Evolutionary conservation across 768 basidiomycete genomes (phyloP).

Genomic region (Suillus americanus): DNA sequence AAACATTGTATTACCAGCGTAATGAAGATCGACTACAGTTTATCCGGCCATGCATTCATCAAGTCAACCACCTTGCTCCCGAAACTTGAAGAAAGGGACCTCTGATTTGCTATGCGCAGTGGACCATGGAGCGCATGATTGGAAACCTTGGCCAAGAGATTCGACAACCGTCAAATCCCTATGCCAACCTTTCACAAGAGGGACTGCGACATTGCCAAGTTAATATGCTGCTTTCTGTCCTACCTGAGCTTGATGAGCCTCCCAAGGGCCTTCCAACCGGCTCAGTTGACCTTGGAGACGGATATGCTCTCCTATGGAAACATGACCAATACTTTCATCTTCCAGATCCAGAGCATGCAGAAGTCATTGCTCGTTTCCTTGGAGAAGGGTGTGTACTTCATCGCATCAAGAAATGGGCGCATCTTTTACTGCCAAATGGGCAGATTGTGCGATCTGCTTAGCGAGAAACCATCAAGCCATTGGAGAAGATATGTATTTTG

Average conservation of each 20-base stretch:
- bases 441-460: constrained; percentile 16
- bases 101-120: constrained; percentile 21
- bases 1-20: constrained; percentile 27
- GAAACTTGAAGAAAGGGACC: constrained; percentile 26
- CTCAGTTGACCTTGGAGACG: neutral
- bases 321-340: neutral
- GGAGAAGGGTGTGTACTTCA: neutral
- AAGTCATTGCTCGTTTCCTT: neutral
- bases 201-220: constrained; percentile 19
- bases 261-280: neutral
- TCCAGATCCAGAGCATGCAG: neutral
- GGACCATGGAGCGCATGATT: constrained; percentile 27
- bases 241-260: constrained; percentile 10
- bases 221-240: constrained; percentile 10
- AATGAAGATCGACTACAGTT: constrained; percentile 31
- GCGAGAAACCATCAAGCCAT: constrained; percentile 2
- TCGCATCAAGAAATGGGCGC: constrained; percentile 18
- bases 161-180: constrained; percentile 22
- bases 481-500: neutral
- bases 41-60: constrained; percentile 28
- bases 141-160: constrained; percentile 27
- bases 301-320: neutral
- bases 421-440: constrained; percentile 21
- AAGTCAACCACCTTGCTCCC: constrained; percentile 18
- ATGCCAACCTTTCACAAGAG: constrained; percentile 24